Evolutionary conservation across 2,329 filamentous ascomycete genomes (phyloP).

Genomic region (Fusarium nematophilum): DNA sequence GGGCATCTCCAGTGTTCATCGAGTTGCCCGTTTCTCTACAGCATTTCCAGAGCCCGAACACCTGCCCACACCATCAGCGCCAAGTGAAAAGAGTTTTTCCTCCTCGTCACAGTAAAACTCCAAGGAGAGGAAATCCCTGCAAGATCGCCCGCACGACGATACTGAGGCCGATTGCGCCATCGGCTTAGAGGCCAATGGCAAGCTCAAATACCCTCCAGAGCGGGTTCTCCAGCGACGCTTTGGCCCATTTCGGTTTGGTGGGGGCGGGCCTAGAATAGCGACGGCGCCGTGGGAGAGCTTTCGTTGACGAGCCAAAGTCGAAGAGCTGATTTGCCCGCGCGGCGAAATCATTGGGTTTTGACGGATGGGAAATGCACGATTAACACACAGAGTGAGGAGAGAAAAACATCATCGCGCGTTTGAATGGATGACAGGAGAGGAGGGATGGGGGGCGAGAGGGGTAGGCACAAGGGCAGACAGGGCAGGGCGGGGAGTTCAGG

Average conservation of each 20-base stretch:
- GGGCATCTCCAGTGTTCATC: neutral
- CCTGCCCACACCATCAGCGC: too few species aligned
- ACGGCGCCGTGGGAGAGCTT: constrained; percentile 8
- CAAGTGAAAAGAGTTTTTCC: constrained; percentile 1
- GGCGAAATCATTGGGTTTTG: constrained; percentile 29
- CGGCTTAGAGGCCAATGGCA: constrained; percentile 21
- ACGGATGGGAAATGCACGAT: constrained; percentile 19
- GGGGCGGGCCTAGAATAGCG: constrained; percentile 8
- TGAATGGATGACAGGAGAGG: neutral
- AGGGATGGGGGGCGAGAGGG: neutral
- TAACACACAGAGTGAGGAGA: constrained; percentile 4
- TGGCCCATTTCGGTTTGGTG: constrained; percentile 21
- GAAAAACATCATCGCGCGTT: neutral
- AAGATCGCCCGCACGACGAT: constrained; percentile 37
- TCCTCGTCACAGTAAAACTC: constrained; percentile 3
- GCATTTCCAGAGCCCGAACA: neutral
- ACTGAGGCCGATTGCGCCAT: constrained; percentile 41
- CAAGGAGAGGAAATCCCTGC: constrained; percentile 8
- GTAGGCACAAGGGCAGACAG: neutral
- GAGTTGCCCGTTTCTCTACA: too few species aligned
- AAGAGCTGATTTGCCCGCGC: constrained; percentile 2
- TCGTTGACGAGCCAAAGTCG: constrained; percentile 10
- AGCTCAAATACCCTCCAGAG: constrained; percentile 8
- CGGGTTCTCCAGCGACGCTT: constrained; percentile 18
- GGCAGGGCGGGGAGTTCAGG: constrained; percentile 32